These are phyloP conservation scores for Hyparrhenia diplandra DNA, from an alignment of 176 grass and related monocot species.

Conservation along the genomic window DNA sequence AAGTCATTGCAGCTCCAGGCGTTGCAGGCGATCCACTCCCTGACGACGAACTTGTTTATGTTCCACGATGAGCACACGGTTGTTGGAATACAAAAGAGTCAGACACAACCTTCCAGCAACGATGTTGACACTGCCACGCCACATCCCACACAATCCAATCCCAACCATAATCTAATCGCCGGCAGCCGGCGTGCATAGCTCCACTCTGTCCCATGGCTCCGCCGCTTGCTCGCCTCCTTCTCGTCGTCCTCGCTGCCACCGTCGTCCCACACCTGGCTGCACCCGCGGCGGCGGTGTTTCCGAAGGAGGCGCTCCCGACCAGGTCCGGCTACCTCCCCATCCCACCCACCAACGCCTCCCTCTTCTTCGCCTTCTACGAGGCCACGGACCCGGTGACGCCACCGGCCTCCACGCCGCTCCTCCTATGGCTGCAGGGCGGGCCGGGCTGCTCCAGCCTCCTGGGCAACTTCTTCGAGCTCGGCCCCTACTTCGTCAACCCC, in stretches of 20 bases:
- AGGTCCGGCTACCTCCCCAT: neutral
- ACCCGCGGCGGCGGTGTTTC: neutral
- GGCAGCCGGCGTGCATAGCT: no score
- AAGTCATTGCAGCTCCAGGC: no score
- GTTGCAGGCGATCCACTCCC: no score
- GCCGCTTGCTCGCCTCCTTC: neutral
- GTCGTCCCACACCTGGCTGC: neutral
- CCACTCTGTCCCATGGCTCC: constrained; percentile 25
- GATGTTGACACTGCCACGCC: neutral
- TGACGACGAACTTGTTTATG: neutral
- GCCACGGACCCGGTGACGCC: neutral
- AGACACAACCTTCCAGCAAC: neutral
- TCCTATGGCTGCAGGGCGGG: constrained; percentile 19
- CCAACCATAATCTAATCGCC: no score
- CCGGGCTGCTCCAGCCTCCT: constrained; percentile 47
- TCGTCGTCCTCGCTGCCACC: neutral
- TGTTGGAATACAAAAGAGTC: neutral
- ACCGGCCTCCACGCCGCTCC: constrained; percentile 27
- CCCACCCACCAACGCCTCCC: neutral
- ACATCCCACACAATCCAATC: neutral
- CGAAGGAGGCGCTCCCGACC: neutral
- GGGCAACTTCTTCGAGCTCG: constrained; percentile 58
- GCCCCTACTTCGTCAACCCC: constrained; percentile 39
- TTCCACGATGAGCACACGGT: neutral
- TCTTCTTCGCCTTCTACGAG: constrained; percentile 20